Conservation (phyloP, 345 rosid species). For the Gossypium longicalyx region DNA sequence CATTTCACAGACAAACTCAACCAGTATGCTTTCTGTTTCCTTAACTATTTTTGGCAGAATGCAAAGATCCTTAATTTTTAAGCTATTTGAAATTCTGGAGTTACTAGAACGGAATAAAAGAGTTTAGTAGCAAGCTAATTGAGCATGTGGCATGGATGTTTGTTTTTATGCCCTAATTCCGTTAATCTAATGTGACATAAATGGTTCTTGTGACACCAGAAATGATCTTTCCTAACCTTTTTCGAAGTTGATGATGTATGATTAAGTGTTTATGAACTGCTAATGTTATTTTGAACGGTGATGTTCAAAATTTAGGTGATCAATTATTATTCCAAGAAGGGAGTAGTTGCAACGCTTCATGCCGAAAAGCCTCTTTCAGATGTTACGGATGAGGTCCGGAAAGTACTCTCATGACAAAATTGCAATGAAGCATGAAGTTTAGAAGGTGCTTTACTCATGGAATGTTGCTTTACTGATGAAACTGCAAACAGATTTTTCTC, state of each 20-base stretch:
- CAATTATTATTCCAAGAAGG: conserved; percentile 69
- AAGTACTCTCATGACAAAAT: conserved; percentile 46
- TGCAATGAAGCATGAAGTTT: background rate
- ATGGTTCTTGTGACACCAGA: background rate
- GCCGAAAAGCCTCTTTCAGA: conserved; percentile 81
- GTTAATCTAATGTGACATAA: too few relatives aligned
- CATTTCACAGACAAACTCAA: conserved; percentile 87
- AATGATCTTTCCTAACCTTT: background rate
- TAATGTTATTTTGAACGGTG: background rate
- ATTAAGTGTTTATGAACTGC: background rate
- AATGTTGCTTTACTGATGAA: background rate
- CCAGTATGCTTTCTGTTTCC: conserved; percentile 43
- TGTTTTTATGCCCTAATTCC: background rate
- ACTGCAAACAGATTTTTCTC: background rate
- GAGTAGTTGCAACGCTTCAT: conserved; percentile 57
- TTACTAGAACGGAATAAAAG: background rate
- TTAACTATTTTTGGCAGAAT: background rate
- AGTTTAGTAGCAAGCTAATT: background rate
- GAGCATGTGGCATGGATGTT: background rate
- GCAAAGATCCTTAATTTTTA: background rate
- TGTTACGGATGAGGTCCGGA: conserved; percentile 71
- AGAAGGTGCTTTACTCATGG: background rate
- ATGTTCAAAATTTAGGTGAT: conserved; percentile 53
- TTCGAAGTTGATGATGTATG: background rate
- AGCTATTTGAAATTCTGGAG: background rate